Evolutionary conservation across 495 filamentous ascomycete species (phyloP).

Genomic region (Pyrenula aspistea): DNA sequence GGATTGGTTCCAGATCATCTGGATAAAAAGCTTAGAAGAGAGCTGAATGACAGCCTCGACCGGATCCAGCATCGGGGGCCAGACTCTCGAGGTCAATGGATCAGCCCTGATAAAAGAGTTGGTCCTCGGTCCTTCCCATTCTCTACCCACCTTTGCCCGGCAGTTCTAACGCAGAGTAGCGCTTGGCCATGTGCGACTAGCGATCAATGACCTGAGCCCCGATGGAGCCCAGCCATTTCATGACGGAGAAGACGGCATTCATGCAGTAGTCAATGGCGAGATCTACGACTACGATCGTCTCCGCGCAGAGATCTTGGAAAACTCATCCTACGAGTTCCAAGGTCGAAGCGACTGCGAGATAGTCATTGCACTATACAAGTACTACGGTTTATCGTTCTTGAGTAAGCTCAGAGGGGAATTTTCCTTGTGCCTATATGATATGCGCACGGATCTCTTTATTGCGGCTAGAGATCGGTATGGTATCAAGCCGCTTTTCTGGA

Average conservation of each 20-base stretch:
- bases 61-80: constrained; percentile 35
- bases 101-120: constrained; percentile 24
- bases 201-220: constrained; percentile 37
- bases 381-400: constrained; percentile 31
- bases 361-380: constrained; percentile 35
- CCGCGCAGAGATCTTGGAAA: constrained; percentile 16
- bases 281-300: constrained; percentile 36
- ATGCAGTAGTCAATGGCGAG: constrained; percentile 45
- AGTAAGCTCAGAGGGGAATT: constrained; percentile 38
- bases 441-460: constrained; percentile 20
- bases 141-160: background rate
- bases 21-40: background rate
- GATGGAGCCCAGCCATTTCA: constrained; percentile 35
- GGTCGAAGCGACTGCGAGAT: constrained; percentile 33
- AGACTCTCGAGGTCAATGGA: constrained; percentile 32
- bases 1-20: no score
- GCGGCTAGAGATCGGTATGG: constrained; percentile 34
- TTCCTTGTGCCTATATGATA: constrained; percentile 35
- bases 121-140: constrained; percentile 11
- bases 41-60: constrained; percentile 19
- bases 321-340: constrained; percentile 24
- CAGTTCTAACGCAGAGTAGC: constrained; percentile 7
- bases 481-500: constrained; percentile 41
- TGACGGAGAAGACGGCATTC: constrained; percentile 20
- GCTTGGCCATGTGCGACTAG: constrained; percentile 32